Conservation (phyloP, 495 filamentous ascomycete species). For the Hypomontagnella monticulosa region DNA sequence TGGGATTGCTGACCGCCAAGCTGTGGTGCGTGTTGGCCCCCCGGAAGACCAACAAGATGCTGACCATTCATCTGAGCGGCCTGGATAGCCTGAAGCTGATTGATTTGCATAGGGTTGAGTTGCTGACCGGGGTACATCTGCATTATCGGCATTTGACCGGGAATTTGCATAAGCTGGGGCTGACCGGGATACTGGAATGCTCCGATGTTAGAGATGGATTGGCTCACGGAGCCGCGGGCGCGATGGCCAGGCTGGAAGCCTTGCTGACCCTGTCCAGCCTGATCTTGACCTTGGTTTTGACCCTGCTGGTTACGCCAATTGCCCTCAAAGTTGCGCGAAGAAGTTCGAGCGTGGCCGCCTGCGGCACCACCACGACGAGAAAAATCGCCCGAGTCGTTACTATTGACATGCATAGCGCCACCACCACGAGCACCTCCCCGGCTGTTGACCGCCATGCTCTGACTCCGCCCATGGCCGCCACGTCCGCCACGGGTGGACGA, state of each 20-base stretch:
- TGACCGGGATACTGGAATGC: slow-evolving; percentile 92
- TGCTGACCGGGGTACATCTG: slow-evolving; percentile 85
- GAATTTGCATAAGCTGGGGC: slow-evolving; percentile 87
- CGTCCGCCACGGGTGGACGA: slow-evolving; percentile 58
- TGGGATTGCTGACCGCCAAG: slow-evolving; percentile 73
- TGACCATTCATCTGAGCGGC: slow-evolving; percentile 84
- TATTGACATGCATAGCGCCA: slow-evolving; percentile 46
- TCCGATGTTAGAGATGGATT: slow-evolving; percentile 85
- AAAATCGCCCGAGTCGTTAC: slow-evolving; percentile 65
- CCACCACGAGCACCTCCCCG: slow-evolving; percentile 57
- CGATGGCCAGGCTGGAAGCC: slow-evolving; percentile 96
- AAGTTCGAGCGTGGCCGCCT: slow-evolving; percentile 75
- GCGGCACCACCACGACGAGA: slow-evolving; percentile 72
- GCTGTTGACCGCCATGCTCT: slow-evolving; percentile 69
- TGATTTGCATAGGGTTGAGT: slow-evolving; percentile 87
- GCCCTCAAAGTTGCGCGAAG: slow-evolving; percentile 93
- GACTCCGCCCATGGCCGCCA: slow-evolving; percentile 67
- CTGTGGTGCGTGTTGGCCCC: slow-evolving; percentile 80
- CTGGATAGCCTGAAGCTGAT: slow-evolving; percentile 91
- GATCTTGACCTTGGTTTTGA: slow-evolving; percentile 67
- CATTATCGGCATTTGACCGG: slow-evolving; percentile 79
- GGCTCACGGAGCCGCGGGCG: slow-evolving; percentile 81
- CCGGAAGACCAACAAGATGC: slow-evolving; percentile 71
- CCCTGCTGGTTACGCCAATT: slow-evolving; percentile 92
- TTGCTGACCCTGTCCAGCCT: slow-evolving; percentile 69